These are phyloP conservation scores for Aspergillus wentii DNA, from an alignment of 495 filamentous ascomycete genomes.

Conservation along the genomic window DNA sequence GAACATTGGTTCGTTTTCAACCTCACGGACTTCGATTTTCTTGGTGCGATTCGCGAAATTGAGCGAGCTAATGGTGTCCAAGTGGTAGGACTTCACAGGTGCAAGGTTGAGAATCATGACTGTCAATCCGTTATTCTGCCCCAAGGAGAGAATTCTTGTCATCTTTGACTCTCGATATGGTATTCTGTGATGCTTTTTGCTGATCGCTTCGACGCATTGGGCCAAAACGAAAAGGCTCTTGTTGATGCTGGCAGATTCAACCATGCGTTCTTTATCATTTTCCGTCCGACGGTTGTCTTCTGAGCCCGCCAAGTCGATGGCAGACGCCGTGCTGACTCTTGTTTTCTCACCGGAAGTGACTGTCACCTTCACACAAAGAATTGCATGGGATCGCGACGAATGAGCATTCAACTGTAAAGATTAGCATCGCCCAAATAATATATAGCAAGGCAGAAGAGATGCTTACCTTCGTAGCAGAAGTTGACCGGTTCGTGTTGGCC, in stretches of 20 bases:
- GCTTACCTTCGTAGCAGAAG: constrained; percentile 78
- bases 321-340: constrained; percentile 77
- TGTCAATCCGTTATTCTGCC: constrained; percentile 92
- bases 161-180: constrained; percentile 96
- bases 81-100: constrained; percentile 77
- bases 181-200: constrained; percentile 71
- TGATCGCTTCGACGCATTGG: constrained; percentile 94
- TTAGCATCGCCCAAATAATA: constrained; percentile 13
- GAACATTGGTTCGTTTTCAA: constrained; percentile 88
- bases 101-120: constrained; percentile 97
- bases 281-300: constrained; percentile 95
- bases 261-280: constrained; percentile 87
- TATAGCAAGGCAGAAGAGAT: not conserved
- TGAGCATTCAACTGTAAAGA: constrained; percentile 72
- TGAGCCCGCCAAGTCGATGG: constrained; percentile 93
- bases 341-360: constrained; percentile 67
- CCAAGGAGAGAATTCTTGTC: constrained; percentile 88
- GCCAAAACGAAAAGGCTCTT: constrained; percentile 93
- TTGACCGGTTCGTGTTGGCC: constrained; percentile 88
- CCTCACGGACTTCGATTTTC: constrained; percentile 90
- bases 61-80: constrained; percentile 89
- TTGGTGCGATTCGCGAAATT: constrained; percentile 96
- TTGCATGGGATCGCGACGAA: constrained; percentile 88
- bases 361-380: constrained; percentile 83
- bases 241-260: constrained; percentile 98